phyloP scores from a whole-genome alignment of 225 moss, liverwort and hornwort genomes.

The Pseudoscleropodium purum region DNA sequence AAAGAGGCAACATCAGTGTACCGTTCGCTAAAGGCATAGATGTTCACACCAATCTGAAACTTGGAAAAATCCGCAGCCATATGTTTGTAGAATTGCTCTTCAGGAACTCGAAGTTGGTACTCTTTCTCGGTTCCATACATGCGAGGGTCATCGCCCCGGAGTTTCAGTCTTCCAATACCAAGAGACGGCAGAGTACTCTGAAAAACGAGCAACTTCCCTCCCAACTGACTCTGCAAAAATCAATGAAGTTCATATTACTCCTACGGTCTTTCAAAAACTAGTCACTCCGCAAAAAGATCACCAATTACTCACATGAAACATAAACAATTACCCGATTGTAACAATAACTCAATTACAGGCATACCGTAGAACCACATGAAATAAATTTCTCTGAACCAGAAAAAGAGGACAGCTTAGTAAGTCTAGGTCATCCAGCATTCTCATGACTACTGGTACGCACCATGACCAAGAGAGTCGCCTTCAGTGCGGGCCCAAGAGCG shows the following conservation, averaged over 20 bases:
- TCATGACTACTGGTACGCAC: slow-evolving; percentile 17
- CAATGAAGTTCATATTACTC: background rate
- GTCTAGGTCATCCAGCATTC: background rate
- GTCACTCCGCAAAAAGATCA: background rate
- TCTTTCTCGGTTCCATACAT: slow-evolving; percentile 92
- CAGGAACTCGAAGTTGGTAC: slow-evolving; percentile 56
- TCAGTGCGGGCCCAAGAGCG: slow-evolving; percentile 88
- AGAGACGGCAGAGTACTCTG: slow-evolving; percentile 91
- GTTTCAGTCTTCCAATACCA: slow-evolving; percentile 82
- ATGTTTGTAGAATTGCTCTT: slow-evolving; percentile 92
- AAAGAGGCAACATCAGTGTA: slow-evolving; percentile 90
- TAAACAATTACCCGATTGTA: background rate
- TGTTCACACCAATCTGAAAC: slow-evolving; percentile 85
- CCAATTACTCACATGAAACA: background rate
- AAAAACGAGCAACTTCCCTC: slow-evolving; percentile 92
- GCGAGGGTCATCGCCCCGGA: slow-evolving; percentile 88
- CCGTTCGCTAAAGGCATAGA: slow-evolving; percentile 83
- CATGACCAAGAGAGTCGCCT: slow-evolving; percentile 87
- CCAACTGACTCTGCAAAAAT: slow-evolving; percentile 76
- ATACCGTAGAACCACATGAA: background rate
- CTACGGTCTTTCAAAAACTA: background rate
- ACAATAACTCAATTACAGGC: background rate
- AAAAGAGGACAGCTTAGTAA: background rate
- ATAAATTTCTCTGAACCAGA: background rate
- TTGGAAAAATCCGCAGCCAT: slow-evolving; percentile 97